These are phyloP conservation scores for Blastomyces emzantsi DNA, from an alignment of 2,329 filamentous ascomycete species.

Conservation along the genomic window DNA sequence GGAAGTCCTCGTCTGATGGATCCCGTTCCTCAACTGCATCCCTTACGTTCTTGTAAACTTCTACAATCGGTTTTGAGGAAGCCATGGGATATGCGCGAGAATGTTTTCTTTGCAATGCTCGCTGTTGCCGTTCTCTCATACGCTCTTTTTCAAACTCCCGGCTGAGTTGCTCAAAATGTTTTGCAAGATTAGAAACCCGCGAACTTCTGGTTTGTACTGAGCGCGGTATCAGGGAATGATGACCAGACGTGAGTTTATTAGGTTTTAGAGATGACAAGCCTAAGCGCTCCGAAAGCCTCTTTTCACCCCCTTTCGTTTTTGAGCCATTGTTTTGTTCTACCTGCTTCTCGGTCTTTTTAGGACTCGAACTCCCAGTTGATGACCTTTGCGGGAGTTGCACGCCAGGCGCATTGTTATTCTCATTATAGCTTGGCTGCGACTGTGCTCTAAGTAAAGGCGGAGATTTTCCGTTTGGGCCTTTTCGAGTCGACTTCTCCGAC, in stretches of 20 bases:
- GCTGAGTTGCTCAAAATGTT: slow-evolving; percentile 93
- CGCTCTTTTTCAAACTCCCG: slow-evolving; percentile 95
- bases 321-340: slow-evolving; percentile 23
- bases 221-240: slow-evolving; percentile 73
- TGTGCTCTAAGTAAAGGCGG: slow-evolving; percentile 44
- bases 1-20: slow-evolving; percentile 53
- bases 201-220: slow-evolving; percentile 64
- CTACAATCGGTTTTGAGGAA: slow-evolving; percentile 89
- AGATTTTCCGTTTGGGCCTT: slow-evolving; percentile 29
- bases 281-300: slow-evolving; percentile 66
- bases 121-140: slow-evolving; percentile 67
- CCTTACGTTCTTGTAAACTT: slow-evolving; percentile 88
- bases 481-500: slow-evolving; percentile 20
- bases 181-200: slow-evolving; percentile 82
- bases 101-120: slow-evolving; percentile 65
- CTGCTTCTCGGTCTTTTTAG: slow-evolving; percentile 13
- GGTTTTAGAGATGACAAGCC: slow-evolving; percentile 57
- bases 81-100: slow-evolving; percentile 80
- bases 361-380: slow-evolving; percentile 17
- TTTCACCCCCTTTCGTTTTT: slow-evolving; percentile 47
- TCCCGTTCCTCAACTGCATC: slow-evolving; percentile 81
- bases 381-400: slow-evolving; percentile 6
- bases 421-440: slow-evolving; percentile 39
- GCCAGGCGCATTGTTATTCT: neutral
- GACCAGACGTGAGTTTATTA: slow-evolving; percentile 38